These are phyloP conservation scores for Phytophthora ohioensis DNA, from an alignment of 352 stramenopile species.

Conservation along the genomic window DNA sequence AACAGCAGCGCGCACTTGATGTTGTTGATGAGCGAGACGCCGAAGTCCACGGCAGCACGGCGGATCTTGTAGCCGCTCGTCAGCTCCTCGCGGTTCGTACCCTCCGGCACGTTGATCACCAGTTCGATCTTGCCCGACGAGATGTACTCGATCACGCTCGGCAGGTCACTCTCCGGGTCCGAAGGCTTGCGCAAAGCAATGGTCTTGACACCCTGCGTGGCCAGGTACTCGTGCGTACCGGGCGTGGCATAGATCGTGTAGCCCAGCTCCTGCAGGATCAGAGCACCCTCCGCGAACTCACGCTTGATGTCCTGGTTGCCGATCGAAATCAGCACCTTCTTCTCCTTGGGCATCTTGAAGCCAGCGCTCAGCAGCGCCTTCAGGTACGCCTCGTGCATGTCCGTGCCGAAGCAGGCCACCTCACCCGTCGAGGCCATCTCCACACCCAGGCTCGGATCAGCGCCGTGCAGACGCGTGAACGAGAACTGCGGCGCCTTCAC, in stretches of 20 bases:
- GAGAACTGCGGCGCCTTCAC: slow-evolving; percentile 96
- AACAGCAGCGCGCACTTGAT: slow-evolving; percentile 97
- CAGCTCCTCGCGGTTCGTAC: slow-evolving; percentile 72
- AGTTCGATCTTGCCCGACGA: slow-evolving; percentile 95
- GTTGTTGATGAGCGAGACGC: slow-evolving; percentile 98
- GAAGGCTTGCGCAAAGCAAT: slow-evolving; percentile 71
- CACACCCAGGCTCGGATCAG: slow-evolving; percentile 96
- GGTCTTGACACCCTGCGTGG: slow-evolving; percentile 66
- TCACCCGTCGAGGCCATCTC: slow-evolving; percentile 98
- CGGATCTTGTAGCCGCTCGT: slow-evolving; percentile 95
- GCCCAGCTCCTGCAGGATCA: slow-evolving; percentile 80
- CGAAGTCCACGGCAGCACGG: slow-evolving; percentile 97
- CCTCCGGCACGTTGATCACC: slow-evolving; percentile 96
- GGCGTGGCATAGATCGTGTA: slow-evolving; percentile 93
- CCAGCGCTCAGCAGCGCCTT: slow-evolving; percentile 84
- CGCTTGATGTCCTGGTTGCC: slow-evolving; percentile 84
- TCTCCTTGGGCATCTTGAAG: slow-evolving; percentile 88
- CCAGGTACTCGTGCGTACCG: slow-evolving; percentile 91
- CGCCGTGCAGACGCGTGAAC: slow-evolving; percentile 93
- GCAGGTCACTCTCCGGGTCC: slow-evolving; percentile 57
- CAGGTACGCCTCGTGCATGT: slow-evolving; percentile 97
- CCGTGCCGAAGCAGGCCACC: slow-evolving; percentile 96
- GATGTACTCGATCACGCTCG: slow-evolving; percentile 92
- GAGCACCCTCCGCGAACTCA: slow-evolving; percentile 82
- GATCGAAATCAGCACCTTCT: slow-evolving; percentile 92